Evolutionary conservation across 805 yeast genomes (phyloP), one percentile per base, ranked within the genome.

Genomic region (Middelhovenomyces tepae): DNA sequence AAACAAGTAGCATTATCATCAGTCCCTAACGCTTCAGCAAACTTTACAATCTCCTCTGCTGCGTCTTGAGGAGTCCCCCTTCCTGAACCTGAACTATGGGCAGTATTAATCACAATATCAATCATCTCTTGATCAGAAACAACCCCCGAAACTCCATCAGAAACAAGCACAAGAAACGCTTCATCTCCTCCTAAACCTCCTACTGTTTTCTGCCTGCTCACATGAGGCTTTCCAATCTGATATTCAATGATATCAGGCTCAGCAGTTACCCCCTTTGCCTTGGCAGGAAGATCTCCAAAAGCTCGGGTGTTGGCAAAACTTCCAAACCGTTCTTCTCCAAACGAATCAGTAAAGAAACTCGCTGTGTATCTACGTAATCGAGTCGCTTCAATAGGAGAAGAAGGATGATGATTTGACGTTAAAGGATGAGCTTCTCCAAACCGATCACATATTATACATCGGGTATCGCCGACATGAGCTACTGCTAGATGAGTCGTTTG

Each of bases 1-100:
- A 80, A 50, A 53, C 95, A 85, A 2, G 96, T 85, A n/a, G 97
- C 94, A 57, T 91, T 91, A 54, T 91, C 98, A 48, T 83, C 86
- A 2, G 94, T 91, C 9, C 94, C 94, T 6, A 87, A 70, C 26
- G 82, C 82, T 51, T 80, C 86, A 7, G 86, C 79, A 53, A 77
- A 91, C 46, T 76, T 70, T 8, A 89, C 73, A 13, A 91, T 81
- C 52, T 87, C 96, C 39, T 73, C 75, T 0, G 96, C 87, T 22
- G 93, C 83, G 28, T 62, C 70, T 47, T 83, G 94, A 1, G 97
- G 95, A 0, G 86, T 73, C 3, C 94, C 94, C 19, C 62, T 56
- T 18, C 67, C 64, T 16, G 73, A 66, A n/a, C 94, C 93, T 24
- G 56, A 46, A 22, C 45, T 35, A 32, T 68, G 62, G 13, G 64